Percentiles rank a stretch among this genome's conserved stretches.
Evolutionary conservation across 371 early-diverging fungal species (phyloP).

Genomic region (Mortierella sp.): DNA sequence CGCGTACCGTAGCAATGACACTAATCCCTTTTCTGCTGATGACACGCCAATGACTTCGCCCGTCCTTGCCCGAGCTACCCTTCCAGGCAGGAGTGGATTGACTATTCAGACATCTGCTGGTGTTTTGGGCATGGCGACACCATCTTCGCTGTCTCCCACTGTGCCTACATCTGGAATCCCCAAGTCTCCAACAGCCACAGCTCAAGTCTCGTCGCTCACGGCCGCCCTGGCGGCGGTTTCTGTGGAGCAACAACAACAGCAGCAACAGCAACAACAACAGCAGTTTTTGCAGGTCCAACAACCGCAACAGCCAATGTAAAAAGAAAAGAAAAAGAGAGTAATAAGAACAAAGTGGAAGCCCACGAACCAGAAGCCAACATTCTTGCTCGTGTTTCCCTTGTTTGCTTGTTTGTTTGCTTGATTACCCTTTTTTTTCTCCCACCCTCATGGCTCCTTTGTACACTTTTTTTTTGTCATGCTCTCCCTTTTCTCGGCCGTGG

Average conservation of each 20-base stretch:
- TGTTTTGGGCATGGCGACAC: constrained; percentile 21
- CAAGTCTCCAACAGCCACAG: constrained; percentile 22
- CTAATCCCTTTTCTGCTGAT: constrained; percentile 36
- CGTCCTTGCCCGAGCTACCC: constrained; percentile 33
- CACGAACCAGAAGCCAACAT: not conserved
- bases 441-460: not conserved
- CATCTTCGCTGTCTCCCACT: constrained; percentile 44
- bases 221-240: constrained; percentile 47
- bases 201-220: constrained; percentile 47
- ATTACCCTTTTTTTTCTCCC: not conserved
- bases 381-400: not conserved
- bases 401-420: too few species aligned
- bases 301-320: not conserved
- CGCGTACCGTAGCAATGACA: constrained; percentile 25
- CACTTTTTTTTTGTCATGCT: too few species aligned
- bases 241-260: constrained; percentile 48
- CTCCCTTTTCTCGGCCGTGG: too few species aligned
- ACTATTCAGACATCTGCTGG: not conserved
- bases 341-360: not conserved
- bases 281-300: constrained; percentile 2
- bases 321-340: not conserved
- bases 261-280: constrained; percentile 24
- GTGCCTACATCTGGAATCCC: constrained; percentile 18
- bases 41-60: constrained; percentile 52
- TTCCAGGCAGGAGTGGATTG: constrained; percentile 17